Conservation (phyloP, 2,329 filamentous ascomycete genomes). For the Penicillium sp. region DNA sequence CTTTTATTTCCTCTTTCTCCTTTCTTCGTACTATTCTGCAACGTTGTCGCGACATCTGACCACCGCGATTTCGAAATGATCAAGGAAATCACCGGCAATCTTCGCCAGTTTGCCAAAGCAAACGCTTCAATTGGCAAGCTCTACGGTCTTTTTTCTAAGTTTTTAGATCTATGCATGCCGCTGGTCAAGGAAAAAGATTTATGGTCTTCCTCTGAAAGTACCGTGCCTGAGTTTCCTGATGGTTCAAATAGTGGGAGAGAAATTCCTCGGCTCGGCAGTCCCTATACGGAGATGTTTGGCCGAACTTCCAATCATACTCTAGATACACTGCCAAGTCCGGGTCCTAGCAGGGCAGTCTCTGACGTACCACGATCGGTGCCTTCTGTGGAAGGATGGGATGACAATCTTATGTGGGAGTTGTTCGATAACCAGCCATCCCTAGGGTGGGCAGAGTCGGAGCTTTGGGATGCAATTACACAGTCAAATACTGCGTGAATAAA, state of each 20-base stretch:
- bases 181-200: slow-evolving; percentile 11
- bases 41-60: slow-evolving; percentile 25
- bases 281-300: slow-evolving; percentile 5
- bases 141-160: slow-evolving; percentile 23
- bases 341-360: background rate
- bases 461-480: slow-evolving; percentile 21
- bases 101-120: slow-evolving; percentile 21
- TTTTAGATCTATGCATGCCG: slow-evolving; percentile 21
- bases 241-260: background rate
- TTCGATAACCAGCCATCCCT: slow-evolving; percentile 26
- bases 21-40: slow-evolving; percentile 25
- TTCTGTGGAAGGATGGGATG: slow-evolving; percentile 21
- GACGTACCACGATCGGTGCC: slow-evolving; percentile 3
- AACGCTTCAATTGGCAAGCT: slow-evolving; percentile 23
- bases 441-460: slow-evolving; percentile 24
- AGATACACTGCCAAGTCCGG: slow-evolving; percentile 1
- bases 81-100: slow-evolving; percentile 22
- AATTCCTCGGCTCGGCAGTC: background rate
- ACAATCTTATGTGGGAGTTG: slow-evolving; percentile 26
- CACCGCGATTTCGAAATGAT: slow-evolving; percentile 24
- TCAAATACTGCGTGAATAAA: slow-evolving; percentile 5
- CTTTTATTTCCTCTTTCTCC: slow-evolving; percentile 21
- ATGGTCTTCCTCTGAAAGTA: background rate
- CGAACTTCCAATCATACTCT: background rate
- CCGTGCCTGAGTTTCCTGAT: background rate